Percentiles rank a stretch among this genome's conserved stretches.
Evolutionary conservation across 805 yeast species (phyloP).

Genomic region (Ogataea nonfermentans): DNA sequence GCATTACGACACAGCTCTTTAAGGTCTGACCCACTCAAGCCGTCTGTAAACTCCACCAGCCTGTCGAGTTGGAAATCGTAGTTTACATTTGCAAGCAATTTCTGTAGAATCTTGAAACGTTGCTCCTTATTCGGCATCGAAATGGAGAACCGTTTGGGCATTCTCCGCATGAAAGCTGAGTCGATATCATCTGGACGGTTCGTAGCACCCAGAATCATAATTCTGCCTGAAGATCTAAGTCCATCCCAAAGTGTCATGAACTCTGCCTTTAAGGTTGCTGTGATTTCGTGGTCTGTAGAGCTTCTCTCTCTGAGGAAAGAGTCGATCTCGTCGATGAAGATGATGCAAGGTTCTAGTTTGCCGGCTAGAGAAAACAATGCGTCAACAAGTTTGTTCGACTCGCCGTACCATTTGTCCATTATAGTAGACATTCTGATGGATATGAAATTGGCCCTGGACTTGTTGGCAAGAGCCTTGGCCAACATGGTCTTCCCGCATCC

Average conservation of each 20-base stretch:
- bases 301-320: constrained; percentile 86
- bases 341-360: constrained; percentile 90
- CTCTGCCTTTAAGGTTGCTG: constrained; percentile 91
- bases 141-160: constrained; percentile 87
- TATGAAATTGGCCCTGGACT: constrained; percentile 87
- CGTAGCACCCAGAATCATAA: constrained; percentile 91
- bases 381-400: constrained; percentile 88
- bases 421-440: constrained; percentile 90
- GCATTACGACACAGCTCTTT: constrained; percentile 93
- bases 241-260: constrained; percentile 99
- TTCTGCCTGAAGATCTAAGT: constrained; percentile 65
- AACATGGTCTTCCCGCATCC: constrained; percentile 98
- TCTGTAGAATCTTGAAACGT: constrained; percentile 65
- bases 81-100: constrained; percentile 64
- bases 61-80: constrained; percentile 64
- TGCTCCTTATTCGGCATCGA: constrained; percentile 67
- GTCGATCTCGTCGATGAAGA: constrained; percentile 95
- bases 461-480: constrained; percentile 91
- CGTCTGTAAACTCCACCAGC: constrained; percentile 64
- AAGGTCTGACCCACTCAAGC: constrained; percentile 87
- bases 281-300: constrained; percentile 88
- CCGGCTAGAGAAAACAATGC: constrained; percentile 88
- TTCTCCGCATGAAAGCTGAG: constrained; percentile 84
- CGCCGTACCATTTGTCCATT: constrained; percentile 98
- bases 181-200: constrained; percentile 91